phyloP scores from a whole-genome alignment of 1,139 yeast species.

The Candida sp. region DNA sequence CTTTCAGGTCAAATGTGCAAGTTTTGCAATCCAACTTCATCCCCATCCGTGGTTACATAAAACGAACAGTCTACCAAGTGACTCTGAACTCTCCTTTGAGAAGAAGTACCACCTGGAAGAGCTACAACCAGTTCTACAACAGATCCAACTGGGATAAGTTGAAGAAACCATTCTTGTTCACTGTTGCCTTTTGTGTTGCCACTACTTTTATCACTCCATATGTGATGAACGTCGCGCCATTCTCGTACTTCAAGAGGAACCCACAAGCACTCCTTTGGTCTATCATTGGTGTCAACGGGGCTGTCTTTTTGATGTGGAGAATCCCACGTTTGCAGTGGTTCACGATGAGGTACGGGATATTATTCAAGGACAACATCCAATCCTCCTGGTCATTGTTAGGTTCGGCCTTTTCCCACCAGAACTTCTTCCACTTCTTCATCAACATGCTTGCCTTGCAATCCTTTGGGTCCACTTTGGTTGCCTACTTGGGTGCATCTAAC shows the following conservation, averaged over 20 bases:
- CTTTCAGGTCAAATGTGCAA: constrained; percentile 10
- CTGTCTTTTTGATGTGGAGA: constrained; percentile 79
- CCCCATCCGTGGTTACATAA: constrained; percentile 14
- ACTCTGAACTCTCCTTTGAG: constrained; percentile 9
- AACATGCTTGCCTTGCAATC: constrained; percentile 91
- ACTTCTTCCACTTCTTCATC: constrained; percentile 74
- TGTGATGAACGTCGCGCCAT: constrained; percentile 65
- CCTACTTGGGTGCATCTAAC: constrained; percentile 70
- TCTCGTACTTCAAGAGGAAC: constrained; percentile 53
- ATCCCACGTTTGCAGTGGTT: constrained; percentile 51
- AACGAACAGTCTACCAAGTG: constrained; percentile 3
- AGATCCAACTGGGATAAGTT: constrained; percentile 34
- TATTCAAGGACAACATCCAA: constrained; percentile 57
- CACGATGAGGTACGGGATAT: constrained; percentile 66
- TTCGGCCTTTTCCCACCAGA: constrained; percentile 89
- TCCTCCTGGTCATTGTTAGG: constrained; percentile 74
- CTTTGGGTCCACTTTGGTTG: constrained; percentile 74
- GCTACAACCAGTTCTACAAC: constrained; percentile 34
- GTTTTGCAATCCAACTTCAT: constrained; percentile 23
- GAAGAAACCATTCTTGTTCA: constrained; percentile 43
- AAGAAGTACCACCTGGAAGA: constrained; percentile 32
- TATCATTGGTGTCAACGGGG: constrained; percentile 70
- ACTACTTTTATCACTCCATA: constrained; percentile 56
- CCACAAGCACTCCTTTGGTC: constrained; percentile 69
- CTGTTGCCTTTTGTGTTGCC: constrained; percentile 39